These are phyloP conservation scores for Aquanectria penicillioides DNA, from an alignment of 2,329 filamentous ascomycete species.

Conservation along the genomic window DNA sequence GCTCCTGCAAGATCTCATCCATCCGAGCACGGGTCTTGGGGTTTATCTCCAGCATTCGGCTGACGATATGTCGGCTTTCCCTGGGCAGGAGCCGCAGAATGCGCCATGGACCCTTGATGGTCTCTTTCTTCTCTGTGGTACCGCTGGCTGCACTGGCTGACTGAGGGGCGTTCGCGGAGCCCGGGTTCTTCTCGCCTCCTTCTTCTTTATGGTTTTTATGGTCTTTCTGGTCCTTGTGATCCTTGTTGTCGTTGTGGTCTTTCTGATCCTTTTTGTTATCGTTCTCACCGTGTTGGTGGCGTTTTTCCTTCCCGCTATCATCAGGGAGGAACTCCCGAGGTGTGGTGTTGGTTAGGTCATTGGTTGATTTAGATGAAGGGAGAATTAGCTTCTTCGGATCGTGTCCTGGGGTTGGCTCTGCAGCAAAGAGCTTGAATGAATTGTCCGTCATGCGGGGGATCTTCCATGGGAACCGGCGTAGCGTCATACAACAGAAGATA, in stretches of 20 bases:
- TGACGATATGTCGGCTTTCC: constrained; percentile 89
- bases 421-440: constrained; percentile 91
- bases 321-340: constrained; percentile 53
- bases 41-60: constrained; percentile 90
- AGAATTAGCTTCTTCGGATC: constrained; percentile 64
- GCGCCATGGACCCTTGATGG: constrained; percentile 93
- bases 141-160: constrained; percentile 40
- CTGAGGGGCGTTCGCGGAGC: constrained; percentile 26
- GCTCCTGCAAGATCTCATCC: constrained; percentile 85
- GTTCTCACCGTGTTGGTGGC: constrained; percentile 19
- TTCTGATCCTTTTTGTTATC: not conserved
- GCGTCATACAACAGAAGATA: constrained; percentile 98
- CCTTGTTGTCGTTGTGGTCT: constrained; percentile 11
- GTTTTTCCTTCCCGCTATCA: constrained; percentile 43
- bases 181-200: constrained; percentile 19
- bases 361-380: constrained; percentile 54
- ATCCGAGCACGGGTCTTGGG: constrained; percentile 85
- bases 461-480: constrained; percentile 97
- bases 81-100: constrained; percentile 86
- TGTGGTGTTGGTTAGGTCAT: constrained; percentile 52
- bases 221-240: constrained; percentile 1
- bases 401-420: constrained; percentile 81
- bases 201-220: constrained; percentile 35
- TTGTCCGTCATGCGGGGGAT: constrained; percentile 91
- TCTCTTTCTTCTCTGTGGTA: constrained; percentile 69